These are phyloP conservation scores for Porphyrellus cyaneotinctus DNA, from an alignment of 768 basidiomycete genomes.

Conservation along the genomic window DNA sequence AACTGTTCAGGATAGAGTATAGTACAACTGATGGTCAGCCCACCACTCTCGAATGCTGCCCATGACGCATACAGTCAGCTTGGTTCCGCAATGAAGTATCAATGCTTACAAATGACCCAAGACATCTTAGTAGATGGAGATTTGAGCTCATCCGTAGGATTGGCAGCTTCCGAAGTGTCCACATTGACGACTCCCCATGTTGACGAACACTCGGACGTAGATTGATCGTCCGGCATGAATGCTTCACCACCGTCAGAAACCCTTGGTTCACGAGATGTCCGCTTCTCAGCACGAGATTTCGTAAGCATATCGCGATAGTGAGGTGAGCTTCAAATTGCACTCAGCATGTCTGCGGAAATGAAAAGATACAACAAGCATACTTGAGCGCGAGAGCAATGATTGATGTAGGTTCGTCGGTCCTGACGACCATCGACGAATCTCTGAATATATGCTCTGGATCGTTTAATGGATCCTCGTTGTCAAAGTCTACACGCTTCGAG, in stretches of 20 bases:
- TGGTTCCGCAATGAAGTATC: background rate
- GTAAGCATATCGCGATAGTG: constrained; percentile 78
- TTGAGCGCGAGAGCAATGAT: constrained; percentile 93
- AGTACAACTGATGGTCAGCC: constrained; percentile 87
- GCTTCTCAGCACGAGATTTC: constrained; percentile 74
- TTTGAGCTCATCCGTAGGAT: constrained; percentile 73
- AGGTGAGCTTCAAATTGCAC: constrained; percentile 51
- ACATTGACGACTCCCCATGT: constrained; percentile 93
- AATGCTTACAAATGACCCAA: constrained; percentile 71
- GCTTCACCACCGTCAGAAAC: constrained; percentile 68
- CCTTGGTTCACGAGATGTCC: constrained; percentile 53
- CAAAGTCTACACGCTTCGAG: constrained; percentile 50
- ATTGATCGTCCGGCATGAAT: constrained; percentile 91
- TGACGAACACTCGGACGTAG: constrained; percentile 76
- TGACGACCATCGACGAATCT: constrained; percentile 90
- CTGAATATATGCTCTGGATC: constrained; percentile 93
- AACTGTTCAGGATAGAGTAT: constrained; percentile 97
- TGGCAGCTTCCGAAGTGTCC: constrained; percentile 58
- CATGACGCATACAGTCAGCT: constrained; percentile 5
- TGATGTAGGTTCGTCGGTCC: constrained; percentile 96
- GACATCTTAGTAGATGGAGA: constrained; percentile 75
- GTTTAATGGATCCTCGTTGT: constrained; percentile 62
- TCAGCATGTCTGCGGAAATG: constrained; percentile 5
- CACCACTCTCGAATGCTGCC: constrained; percentile 85
- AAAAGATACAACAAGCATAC: constrained; percentile 40